phyloP scores from a whole-genome alignment of 2,329 filamentous ascomycete species.

The Calonectria pauciramosa region DNA sequence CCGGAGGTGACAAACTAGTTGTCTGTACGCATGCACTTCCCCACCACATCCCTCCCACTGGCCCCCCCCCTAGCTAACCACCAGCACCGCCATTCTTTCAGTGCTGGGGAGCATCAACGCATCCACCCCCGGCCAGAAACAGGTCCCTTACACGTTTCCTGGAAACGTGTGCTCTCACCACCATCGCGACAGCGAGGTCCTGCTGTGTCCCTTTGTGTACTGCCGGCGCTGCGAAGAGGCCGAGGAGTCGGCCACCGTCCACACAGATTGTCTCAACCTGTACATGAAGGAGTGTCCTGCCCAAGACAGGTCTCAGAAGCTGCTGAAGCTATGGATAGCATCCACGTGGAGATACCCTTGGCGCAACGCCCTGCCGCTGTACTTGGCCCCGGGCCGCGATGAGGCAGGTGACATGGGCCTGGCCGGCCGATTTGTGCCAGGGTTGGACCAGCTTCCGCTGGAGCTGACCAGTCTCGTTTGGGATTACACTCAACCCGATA shows the following conservation, averaged over 20 bases:
- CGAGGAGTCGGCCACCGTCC: not conserved
- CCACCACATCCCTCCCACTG: not conserved
- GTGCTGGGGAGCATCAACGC: not conserved
- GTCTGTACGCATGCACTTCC: not conserved
- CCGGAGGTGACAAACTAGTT: not conserved
- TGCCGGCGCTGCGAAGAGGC: not conserved
- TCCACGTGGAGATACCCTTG: slow-evolving; percentile 13
- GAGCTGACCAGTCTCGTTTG: not conserved
- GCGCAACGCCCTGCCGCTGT: not conserved
- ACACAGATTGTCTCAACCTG: slow-evolving; percentile 2
- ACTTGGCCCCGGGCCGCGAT: not conserved
- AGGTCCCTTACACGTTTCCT: slow-evolving; percentile 3
- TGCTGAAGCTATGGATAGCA: not conserved
- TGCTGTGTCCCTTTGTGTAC: slow-evolving; percentile 4
- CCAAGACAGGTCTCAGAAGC: not conserved
- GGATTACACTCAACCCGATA: not conserved
- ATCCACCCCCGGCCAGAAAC: slow-evolving; percentile 1
- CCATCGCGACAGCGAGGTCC: not conserved
- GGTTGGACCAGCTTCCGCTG: not conserved
- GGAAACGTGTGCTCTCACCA: not conserved
- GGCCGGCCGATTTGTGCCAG: not conserved
- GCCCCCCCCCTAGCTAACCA: not conserved
- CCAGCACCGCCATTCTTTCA: not conserved
- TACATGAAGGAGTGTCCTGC: not conserved
- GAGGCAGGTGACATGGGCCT: not conserved